Percentiles rank a stretch among this genome's conserved stretches.
Conservation (phyloP, 1,284 basidiomycete species). For the Phlebopus sp. region DNA sequence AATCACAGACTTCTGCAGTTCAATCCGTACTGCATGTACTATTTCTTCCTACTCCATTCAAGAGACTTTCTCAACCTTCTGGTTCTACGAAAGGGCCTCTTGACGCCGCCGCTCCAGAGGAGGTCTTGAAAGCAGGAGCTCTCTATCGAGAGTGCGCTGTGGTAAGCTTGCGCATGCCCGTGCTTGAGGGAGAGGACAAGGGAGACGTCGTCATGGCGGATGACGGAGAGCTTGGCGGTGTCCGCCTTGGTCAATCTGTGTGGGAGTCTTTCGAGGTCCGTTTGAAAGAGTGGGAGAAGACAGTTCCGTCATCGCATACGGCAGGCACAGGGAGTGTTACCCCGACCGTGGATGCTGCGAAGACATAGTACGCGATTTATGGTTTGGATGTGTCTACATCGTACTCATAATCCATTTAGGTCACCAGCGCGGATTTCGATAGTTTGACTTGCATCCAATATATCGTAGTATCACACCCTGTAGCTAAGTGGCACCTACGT, state of each 20-base stretch:
- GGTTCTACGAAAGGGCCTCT: background rate
- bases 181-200: constrained; percentile 25
- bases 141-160: constrained; percentile 71
- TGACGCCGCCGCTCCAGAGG: constrained; percentile 33
- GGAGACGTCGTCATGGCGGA: constrained; percentile 40
- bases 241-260: constrained; percentile 58
- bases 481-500: constrained; percentile 7
- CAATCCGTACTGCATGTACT: constrained; percentile 69
- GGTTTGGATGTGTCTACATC: background rate
- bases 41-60: constrained; percentile 74
- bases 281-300: constrained; percentile 61
- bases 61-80: constrained; percentile 33
- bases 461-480: constrained; percentile 6
- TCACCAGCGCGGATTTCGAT: background rate
- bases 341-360: constrained; percentile 22
- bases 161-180: constrained; percentile 47
- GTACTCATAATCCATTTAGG: constrained; percentile 9
- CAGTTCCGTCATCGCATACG: constrained; percentile 28
- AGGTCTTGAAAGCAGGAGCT: constrained; percentile 72
- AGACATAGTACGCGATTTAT: constrained; percentile 9
- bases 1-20: constrained; percentile 52
- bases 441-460: background rate
- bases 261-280: constrained; percentile 72
- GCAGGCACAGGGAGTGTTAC: constrained; percentile 21
- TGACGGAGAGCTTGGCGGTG: constrained; percentile 67